phyloP scores from a whole-genome alignment of 768 basidiomycete genomes.

The Omphalotus guepiniiformis region DNA sequence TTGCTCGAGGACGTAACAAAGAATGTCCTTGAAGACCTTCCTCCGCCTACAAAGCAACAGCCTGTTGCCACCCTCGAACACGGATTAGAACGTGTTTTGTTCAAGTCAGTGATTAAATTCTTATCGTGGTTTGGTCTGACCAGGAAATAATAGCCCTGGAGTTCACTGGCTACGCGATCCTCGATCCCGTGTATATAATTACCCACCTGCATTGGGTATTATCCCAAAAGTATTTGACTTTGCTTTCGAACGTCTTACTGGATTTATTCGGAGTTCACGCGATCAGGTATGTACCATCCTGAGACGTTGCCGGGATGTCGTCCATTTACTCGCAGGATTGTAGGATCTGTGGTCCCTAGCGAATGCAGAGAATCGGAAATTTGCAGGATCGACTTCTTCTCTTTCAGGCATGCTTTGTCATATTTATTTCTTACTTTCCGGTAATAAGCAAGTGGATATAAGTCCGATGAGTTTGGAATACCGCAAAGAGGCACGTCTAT shows the following conservation, averaged over 20 bases:
- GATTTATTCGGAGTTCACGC: conserved; percentile 74
- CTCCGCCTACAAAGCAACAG: conserved; percentile 34
- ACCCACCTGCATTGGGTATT: conserved; percentile 61
- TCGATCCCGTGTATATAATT: conserved; percentile 82
- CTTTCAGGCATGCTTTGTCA: conserved; percentile 80
- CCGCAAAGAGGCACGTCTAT: conserved; percentile 44
- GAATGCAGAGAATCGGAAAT: conserved; percentile 50
- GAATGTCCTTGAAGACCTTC: conserved; percentile 27
- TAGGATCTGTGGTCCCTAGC: conserved; percentile 69
- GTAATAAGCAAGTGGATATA: conserved; percentile 61
- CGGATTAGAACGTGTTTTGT: conserved; percentile 65
- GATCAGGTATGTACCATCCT: conserved; percentile 50
- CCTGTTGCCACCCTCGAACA: conserved; percentile 58
- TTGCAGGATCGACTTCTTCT: conserved; percentile 88
- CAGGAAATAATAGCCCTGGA: conserved; percentile 55
- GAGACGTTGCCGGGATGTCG: background rate
- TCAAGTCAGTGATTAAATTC: conserved; percentile 50
- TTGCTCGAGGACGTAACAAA: conserved; percentile 5
- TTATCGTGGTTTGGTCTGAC: background rate
- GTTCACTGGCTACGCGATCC: conserved; percentile 90
- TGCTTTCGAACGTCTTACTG: conserved; percentile 71
- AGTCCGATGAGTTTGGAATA: conserved; percentile 59
- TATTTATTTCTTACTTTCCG: conserved; percentile 83
- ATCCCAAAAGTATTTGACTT: conserved; percentile 81
- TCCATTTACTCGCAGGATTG: background rate